These are phyloP conservation scores for Umbelopsis vinacea DNA, from an alignment of 192 early-diverging fungal genomes.

Conservation along the genomic window DNA sequence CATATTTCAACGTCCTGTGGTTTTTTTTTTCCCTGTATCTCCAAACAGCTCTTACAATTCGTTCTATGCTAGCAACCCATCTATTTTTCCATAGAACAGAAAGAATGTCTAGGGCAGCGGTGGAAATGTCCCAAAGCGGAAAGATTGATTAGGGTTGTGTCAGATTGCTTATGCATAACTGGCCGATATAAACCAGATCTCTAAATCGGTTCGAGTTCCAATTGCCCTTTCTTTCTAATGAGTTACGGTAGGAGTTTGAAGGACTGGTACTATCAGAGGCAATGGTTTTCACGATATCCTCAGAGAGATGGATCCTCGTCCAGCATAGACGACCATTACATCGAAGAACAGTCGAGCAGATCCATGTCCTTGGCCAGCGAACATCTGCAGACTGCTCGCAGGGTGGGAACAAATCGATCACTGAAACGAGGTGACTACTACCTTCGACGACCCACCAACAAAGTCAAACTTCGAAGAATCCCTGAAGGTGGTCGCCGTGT, in stretches of 20 bases:
- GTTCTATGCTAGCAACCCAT: no score
- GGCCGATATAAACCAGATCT: background rate
- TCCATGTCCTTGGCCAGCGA: background rate
- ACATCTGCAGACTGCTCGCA: background rate
- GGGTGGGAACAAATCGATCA: background rate
- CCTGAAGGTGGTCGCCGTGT: conserved; percentile 54
- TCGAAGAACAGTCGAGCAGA: background rate
- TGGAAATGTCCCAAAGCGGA: conserved; percentile 4
- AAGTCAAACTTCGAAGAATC: conserved; percentile 51
- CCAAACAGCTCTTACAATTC: no score
- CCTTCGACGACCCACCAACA: conserved; percentile 42
- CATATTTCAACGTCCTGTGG: no score
- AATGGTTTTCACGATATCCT: background rate
- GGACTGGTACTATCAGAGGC: conserved; percentile 16
- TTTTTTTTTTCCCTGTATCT: no score
- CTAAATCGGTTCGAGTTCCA: background rate
- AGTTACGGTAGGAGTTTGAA: background rate
- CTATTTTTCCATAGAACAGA: no score
- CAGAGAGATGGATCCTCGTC: background rate
- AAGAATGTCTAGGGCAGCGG: background rate
- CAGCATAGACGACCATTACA: background rate
- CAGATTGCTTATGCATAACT: background rate
- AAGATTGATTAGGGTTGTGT: conserved; percentile 8
- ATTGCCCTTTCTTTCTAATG: background rate
- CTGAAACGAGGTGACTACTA: background rate